A percentile compares a stretch with the other conserved stretches of the same genome.
Conservation (phyloP, 1,284 basidiomycete species). For the Salmacisia buchloeana region DNA sequence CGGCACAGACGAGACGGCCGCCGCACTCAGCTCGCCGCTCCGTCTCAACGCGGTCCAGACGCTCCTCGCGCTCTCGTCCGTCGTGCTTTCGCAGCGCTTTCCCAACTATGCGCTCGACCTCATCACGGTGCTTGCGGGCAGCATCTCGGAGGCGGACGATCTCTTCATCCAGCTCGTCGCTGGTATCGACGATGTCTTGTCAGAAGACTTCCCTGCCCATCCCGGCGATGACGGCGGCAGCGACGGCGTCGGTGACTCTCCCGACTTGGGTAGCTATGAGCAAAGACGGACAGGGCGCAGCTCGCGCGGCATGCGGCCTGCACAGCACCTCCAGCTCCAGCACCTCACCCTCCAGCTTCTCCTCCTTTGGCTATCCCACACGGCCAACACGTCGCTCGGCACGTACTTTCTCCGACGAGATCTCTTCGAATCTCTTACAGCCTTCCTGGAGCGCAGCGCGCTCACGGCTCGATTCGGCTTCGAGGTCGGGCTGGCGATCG, state of each 20-base stretch:
- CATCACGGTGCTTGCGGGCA: conserved; percentile 2
- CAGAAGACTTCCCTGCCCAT: conserved; percentile 6
- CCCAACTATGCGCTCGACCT: conserved; percentile 2
- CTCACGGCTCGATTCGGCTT: not conserved
- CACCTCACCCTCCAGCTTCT: not conserved
- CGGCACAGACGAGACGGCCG: not conserved
- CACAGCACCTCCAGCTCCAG: not conserved
- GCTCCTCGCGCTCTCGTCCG: not conserved
- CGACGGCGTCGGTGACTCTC: not conserved
- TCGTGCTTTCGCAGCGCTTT: not conserved
- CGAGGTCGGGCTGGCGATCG: not conserved
- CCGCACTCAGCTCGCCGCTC: not conserved
- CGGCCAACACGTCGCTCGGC: not conserved
- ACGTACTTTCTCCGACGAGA: conserved; percentile 6
- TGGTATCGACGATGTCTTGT: conserved; percentile 5
- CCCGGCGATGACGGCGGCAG: too few relatives aligned
- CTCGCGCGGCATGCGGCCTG: not conserved
- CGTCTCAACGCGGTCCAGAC: not conserved
- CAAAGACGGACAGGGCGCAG: not conserved
- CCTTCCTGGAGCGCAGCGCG: conserved; percentile 1
- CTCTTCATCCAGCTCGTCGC: conserved; percentile 7
- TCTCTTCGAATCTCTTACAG: conserved; percentile 1
- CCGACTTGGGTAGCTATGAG: not conserved
- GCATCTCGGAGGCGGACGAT: conserved; percentile 4
- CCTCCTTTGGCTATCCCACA: conserved; percentile 5